Evolutionary conservation across 2,329 filamentous ascomycete species (phyloP).

Genomic region (Nectriaceae sp.): DNA sequence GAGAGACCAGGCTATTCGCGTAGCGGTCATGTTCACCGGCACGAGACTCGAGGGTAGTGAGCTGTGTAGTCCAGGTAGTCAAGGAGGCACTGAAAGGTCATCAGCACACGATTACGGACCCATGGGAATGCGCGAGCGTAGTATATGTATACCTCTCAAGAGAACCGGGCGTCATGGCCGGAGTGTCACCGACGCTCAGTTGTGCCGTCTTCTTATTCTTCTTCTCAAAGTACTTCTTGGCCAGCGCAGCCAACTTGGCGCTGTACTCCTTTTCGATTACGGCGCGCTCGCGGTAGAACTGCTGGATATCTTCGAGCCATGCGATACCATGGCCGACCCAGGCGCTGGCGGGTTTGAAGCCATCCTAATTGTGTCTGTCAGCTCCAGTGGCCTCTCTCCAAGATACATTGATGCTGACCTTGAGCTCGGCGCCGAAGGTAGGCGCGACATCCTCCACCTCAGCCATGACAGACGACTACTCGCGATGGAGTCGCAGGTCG

Average conservation of each 20-base stretch:
- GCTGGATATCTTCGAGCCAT: constrained; percentile 96
- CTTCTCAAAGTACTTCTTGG: constrained; percentile 97
- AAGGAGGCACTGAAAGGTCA: constrained; percentile 71
- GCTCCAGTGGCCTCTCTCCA: constrained; percentile 14
- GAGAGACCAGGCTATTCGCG: constrained; percentile 72
- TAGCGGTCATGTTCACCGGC: constrained; percentile 89
- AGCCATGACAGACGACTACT: constrained; percentile 59
- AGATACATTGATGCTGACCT: constrained; percentile 57
- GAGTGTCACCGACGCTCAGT: constrained; percentile 91
- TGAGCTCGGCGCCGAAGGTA: constrained; percentile 91
- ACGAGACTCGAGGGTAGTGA: constrained; percentile 84
- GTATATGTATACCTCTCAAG: constrained; percentile 70
- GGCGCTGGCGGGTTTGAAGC: constrained; percentile 90
- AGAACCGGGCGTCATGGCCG: constrained; percentile 89
- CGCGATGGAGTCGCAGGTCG: constrained; percentile 20
- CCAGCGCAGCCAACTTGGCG: constrained; percentile 80
- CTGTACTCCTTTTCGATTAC: constrained; percentile 97
- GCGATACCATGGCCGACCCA: constrained; percentile 89
- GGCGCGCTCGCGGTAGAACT: constrained; percentile 94
- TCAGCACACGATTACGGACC: constrained; percentile 20
- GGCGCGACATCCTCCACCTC: constrained; percentile 75
- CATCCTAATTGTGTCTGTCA: constrained; percentile 63
- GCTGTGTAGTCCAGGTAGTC: constrained; percentile 94
- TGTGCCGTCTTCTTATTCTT: constrained; percentile 87
- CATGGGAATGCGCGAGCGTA: constrained; percentile 1